Percentiles rank a stretch among this genome's conserved stretches.
Conservation (phyloP, 1,284 basidiomycete species). For the Sanghuangporus sanghuang region DNA sequence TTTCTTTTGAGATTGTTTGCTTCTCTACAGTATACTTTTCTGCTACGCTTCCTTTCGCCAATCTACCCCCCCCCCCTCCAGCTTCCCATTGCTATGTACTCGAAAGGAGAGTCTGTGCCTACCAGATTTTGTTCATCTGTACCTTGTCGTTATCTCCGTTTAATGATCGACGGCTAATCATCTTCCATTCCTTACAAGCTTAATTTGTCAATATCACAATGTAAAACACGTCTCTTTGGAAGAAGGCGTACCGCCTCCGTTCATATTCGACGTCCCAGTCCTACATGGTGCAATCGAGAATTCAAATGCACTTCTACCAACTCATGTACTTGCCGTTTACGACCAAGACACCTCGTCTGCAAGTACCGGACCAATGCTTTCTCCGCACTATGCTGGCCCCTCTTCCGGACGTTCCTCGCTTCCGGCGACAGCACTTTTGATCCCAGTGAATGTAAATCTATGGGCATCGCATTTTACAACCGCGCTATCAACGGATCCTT, state of each 20-base stretch:
- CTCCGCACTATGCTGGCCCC: constrained; percentile 1
- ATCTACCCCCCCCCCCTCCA: too few relatives aligned
- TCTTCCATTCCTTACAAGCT: constrained; percentile 5
- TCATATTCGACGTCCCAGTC: constrained; percentile 16
- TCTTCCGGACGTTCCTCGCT: constrained; percentile 7
- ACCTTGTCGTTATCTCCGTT: neutral
- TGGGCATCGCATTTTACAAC: constrained; percentile 24
- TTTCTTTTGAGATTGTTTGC: neutral
- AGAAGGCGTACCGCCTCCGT: constrained; percentile 17
- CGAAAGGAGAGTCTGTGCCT: neutral
- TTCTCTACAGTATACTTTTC: neutral
- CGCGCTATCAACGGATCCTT: constrained; percentile 19
- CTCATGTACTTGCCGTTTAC: constrained; percentile 17
- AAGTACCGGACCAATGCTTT: neutral
- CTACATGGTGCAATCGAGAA: constrained; percentile 6
- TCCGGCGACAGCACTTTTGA: constrained; percentile 20
- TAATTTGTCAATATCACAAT: constrained; percentile 15
- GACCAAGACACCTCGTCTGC: constrained; percentile 12
- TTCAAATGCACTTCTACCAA: constrained; percentile 15
- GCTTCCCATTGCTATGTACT: neutral
- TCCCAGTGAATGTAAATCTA: constrained; percentile 25
- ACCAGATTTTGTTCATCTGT: neutral
- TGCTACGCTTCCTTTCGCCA: neutral
- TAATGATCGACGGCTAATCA: constrained; percentile 5
- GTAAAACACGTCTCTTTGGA: constrained; percentile 18